A percentile compares a stretch with the other conserved stretches of the same genome.
Conservation (phyloP, 2,329 filamentous ascomycete species). For the Pseudogymnoascus sp. region DNA sequence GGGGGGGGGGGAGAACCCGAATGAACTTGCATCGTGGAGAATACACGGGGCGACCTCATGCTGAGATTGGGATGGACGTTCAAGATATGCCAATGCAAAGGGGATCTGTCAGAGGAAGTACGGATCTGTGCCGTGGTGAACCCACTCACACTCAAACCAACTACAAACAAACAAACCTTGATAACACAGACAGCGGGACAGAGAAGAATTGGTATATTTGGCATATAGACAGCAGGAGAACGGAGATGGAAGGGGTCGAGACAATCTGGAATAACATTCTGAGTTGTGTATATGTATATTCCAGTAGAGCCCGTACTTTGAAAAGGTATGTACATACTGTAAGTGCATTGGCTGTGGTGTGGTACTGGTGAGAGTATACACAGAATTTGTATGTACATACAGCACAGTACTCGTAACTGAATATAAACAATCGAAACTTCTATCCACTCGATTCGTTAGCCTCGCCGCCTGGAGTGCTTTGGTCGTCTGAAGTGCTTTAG, state of each 20-base stretch:
- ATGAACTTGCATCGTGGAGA: slow-evolving; percentile 3
- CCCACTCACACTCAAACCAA: not conserved
- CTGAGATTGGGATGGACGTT: not conserved
- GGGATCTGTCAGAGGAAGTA: not conserved
- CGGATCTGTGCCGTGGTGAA: not conserved
- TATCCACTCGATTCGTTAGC: slow-evolving; percentile 2
- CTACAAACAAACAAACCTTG: not conserved
- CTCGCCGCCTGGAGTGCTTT: not conserved
- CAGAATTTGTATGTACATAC: not conserved
- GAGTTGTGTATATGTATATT: not conserved
- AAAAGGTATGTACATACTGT: not conserved
- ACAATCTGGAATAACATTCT: not conserved
- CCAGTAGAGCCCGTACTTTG: not conserved
- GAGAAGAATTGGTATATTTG: not conserved
- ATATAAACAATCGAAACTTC: slow-evolving; percentile 7
- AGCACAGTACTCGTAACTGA: not conserved
- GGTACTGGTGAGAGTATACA: not conserved
- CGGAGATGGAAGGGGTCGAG: slow-evolving; percentile 1
- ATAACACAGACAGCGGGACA: not conserved
- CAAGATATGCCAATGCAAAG: not conserved
- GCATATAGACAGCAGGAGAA: no score
- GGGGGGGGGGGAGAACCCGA: not conserved
- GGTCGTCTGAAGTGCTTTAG: no score
- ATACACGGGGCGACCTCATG: not conserved
- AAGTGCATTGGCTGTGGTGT: not conserved